Conservation (phyloP, 768 basidiomycete genomes). For the Leccinum disarticulatum region DNA sequence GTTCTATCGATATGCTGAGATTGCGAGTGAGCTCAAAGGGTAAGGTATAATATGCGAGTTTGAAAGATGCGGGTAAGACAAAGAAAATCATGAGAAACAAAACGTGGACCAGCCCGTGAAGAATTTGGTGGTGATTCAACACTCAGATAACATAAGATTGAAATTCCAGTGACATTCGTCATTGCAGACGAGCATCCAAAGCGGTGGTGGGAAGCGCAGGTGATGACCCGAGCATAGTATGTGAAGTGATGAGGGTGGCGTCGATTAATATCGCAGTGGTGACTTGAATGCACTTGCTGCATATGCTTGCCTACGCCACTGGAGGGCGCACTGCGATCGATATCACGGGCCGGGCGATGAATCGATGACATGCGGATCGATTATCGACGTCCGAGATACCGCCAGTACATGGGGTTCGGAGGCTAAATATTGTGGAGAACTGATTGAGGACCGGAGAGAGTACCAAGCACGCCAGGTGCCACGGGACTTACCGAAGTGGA, state of each 20-base stretch:
- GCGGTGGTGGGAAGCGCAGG: slow-evolving; percentile 1
- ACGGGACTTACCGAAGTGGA: slow-evolving; percentile 40
- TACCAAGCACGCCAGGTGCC: neutral
- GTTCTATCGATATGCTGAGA: slow-evolving; percentile 30
- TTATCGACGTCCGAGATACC: slow-evolving; percentile 48
- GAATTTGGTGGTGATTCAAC: slow-evolving; percentile 11
- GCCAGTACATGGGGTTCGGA: slow-evolving; percentile 45
- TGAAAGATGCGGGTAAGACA: slow-evolving; percentile 8
- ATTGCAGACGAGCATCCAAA: slow-evolving; percentile 7
- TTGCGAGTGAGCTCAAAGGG: slow-evolving; percentile 15
- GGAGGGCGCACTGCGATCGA: slow-evolving; percentile 1
- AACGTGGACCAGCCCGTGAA: slow-evolving; percentile 23
- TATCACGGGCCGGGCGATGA: slow-evolving; percentile 6
- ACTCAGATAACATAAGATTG: slow-evolving; percentile 4
- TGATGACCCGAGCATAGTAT: slow-evolving; percentile 3
- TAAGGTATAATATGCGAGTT: slow-evolving; percentile 26
- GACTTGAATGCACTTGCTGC: neutral
- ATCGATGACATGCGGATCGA: neutral
- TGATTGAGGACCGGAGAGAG: slow-evolving; percentile 1
- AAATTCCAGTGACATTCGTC: slow-evolving; percentile 5
- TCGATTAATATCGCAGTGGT: slow-evolving; percentile 5
- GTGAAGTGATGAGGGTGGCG: slow-evolving; percentile 6
- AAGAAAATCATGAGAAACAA: slow-evolving; percentile 2
- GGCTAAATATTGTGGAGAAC: slow-evolving; percentile 35
- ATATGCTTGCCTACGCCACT: neutral